Evolutionary conservation across 768 basidiomycete genomes (phyloP), one percentile per base, ranked within the genome.

Genomic region (Russula emetica): DNA sequence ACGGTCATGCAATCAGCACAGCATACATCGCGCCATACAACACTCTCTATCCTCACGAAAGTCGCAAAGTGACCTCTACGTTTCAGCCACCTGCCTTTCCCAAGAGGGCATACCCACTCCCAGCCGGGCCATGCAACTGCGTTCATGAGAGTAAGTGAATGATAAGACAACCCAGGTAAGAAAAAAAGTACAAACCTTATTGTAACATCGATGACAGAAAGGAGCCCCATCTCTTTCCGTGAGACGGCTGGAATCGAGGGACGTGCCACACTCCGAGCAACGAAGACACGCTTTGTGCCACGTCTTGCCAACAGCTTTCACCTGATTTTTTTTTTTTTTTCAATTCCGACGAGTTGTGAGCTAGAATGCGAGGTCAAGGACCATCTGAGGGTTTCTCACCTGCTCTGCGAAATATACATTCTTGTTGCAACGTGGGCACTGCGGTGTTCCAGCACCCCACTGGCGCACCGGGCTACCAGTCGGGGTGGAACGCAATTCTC

Each of bases 371-470:
- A 24, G 28, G 40, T 40, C 10, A 54, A 32, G 4, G 14, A 34
- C 24, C 38, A 8, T 36, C 36, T 22, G 24, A n/a, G 5, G 30
- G 36, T 24, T 24, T 6, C 49, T 66, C 52, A 85, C 89, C 81
- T 90, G 89, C 72, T 93, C 90, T 16, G 91, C 90, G 70, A 93
- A 92, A 75, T 89, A 94, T 11, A 94, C 91, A 57, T 80, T 86
- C 79, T 88, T 85, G 42, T 77, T 78, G 67, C 91, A 94, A 60
- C 80, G 79, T 10, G 86, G 83, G 69, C 91, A 94, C 22, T 71
- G 71, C 22, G 90, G 87, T 9, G 83, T 82, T 24, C 81, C 79
- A 26, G 72, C 75, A 40, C 82, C 85, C 80, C 85, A 87, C 64
- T 79, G 78, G 51, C 67, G 63, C 57, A 49, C 66, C 42, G 59